Conservation (phyloP, 176 grass and related monocot genomes). For the Aegilops longissima region DNA sequence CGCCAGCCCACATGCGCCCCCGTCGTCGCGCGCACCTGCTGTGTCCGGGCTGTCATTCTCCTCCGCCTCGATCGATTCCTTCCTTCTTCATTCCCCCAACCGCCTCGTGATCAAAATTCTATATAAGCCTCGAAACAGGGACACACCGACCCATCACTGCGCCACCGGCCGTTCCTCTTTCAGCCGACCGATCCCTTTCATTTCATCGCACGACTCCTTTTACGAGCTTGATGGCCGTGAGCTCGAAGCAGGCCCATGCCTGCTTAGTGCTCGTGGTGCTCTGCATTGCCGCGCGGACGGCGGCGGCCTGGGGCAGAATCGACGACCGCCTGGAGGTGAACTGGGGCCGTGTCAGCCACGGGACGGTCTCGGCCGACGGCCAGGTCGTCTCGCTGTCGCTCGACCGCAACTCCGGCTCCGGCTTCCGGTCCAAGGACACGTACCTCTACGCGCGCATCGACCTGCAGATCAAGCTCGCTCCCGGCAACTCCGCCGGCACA, state of each 20-base stretch:
- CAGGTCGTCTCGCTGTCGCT: constrained; percentile 37
- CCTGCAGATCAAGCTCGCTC: constrained; percentile 71
- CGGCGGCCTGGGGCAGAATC: background rate
- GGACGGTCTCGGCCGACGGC: constrained; percentile 29
- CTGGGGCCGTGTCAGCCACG: constrained; percentile 51
- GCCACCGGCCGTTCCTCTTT: background rate
- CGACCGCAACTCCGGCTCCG: constrained; percentile 55
- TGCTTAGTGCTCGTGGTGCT: constrained; percentile 6
- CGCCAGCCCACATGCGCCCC: constrained; percentile 22
- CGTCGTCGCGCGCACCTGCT: constrained; percentile 17
- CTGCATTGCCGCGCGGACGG: background rate
- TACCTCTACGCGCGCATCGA: constrained; percentile 66
- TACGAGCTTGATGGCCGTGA: background rate
- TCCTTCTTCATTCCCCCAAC: background rate
- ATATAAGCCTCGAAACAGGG: constrained; percentile 36
- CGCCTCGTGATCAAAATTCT: background rate
- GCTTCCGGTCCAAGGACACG: constrained; percentile 64
- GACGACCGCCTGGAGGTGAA: constrained; percentile 36
- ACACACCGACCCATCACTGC: background rate
- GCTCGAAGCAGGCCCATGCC: background rate
- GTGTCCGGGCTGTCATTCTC: background rate
- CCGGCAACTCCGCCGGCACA: constrained; percentile 84
- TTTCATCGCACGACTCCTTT: background rate
- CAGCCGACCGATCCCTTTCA: background rate
- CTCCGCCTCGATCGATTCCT: constrained; percentile 11